Evolutionary conservation across 345 rosid species (phyloP).

Genomic region (Pseudoturritis turrita): DNA sequence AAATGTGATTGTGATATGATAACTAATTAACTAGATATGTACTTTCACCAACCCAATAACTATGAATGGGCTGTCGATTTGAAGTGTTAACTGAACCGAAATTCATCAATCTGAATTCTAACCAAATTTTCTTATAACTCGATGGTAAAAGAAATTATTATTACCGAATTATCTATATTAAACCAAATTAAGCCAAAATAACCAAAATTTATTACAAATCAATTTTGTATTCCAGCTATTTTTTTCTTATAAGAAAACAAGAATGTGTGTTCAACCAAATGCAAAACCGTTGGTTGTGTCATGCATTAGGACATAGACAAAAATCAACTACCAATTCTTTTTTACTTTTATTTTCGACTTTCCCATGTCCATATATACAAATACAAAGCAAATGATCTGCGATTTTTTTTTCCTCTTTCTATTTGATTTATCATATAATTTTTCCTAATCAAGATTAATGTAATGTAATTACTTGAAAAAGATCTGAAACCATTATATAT

Average conservation of each 20-base stretch:
- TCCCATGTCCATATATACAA: not conserved
- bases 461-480: not conserved
- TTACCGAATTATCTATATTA: too few species aligned
- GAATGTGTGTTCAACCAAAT: not conserved
- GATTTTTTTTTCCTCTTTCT: not conserved
- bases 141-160: not conserved
- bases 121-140: not conserved
- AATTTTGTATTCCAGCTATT: too few species aligned
- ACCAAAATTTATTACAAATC: too few species aligned
- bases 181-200: too few species aligned
- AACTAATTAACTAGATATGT: not conserved
- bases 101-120: too few species aligned
- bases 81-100: not conserved
- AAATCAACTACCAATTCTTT: not conserved
- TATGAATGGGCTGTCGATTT: not conserved
- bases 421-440: not conserved
- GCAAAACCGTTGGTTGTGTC: not conserved
- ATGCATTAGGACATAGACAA: not conserved
- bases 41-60: slow-evolving; percentile 1
- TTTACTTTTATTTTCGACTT: not conserved
- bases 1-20: not conserved
- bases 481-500: not conserved
- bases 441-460: not conserved
- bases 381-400: not conserved
- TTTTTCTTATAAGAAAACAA: too few species aligned